Base-by-base conservation (phyloP, 1,284 basidiomycete species). In the Fomitopsis betulina region DNA sequence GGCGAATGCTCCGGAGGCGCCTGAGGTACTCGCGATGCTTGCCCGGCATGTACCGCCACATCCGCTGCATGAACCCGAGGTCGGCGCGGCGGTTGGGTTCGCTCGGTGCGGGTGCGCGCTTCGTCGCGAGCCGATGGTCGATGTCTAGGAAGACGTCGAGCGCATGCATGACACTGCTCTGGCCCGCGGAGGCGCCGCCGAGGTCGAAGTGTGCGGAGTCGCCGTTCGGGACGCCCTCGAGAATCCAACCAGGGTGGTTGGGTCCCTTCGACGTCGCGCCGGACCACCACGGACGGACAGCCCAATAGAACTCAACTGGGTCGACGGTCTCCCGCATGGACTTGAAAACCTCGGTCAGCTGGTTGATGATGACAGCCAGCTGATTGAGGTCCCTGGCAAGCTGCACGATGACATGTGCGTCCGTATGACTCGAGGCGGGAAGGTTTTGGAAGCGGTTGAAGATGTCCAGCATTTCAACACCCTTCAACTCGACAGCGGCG, bases 141-240 rank as follows among this genome's bases (percentile, higher is more conserved):
- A 92, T 80, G 62, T 89, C 88, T 33, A 91, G 78, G 76, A 93
- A 90, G 73, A 95, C 84, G 67, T 92, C 89, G 25, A 90, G 74
- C 10, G 87, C 84, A 58, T 91, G 90, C 78, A 99, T 94, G 58
- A 96, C 82, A 47, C 89, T 90, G 72, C 91, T 94, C 76, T 99
- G 96, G 1, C 96, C 96, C 0, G 94, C 96, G 10, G 91, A 94
- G 6, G 97, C 96, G 0, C 97, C 96, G 30, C 87, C 89, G 56
- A 90, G 81, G 67, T 89, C 84, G 25, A 86, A 78, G 32, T 74
- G 70, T 19, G 83, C 79, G 15, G 74, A 79, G 17, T 84, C 75
- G 19, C 49, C 49, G 49, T 51, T 51, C 5, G 82, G 77, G 4
- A 92, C 85, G 1, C 93, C 93, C 66, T 96, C 87, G 71, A 91